Base-by-base conservation (phyloP, 2,329 filamentous ascomycete species). In the Calcarisporium arbuscula region DNA sequence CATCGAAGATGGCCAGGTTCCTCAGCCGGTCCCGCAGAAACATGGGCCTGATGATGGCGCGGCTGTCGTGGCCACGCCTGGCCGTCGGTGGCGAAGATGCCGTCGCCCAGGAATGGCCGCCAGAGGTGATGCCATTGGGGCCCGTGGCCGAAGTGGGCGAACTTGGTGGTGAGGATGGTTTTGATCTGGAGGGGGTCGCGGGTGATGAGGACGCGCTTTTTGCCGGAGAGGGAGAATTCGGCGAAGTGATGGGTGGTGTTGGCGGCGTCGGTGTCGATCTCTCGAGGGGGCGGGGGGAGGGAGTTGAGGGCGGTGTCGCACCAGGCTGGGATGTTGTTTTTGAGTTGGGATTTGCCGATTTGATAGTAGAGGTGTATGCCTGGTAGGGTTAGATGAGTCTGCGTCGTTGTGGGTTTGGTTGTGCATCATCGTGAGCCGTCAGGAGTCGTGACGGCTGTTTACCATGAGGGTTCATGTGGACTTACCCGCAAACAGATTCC, bases 181-280 rank as follows among this genome's bases (percentile, higher is more conserved):
- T 78, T 75, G 38, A 80, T 52, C 36, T 80, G 77, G 36, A 70
- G 67, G 1, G 71, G 69, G 22, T 80, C 73, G 17, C 57, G 51
- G 0, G 72, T 77, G 30, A 66, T 50, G 36, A 75, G 50, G 38
- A 67, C 25, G 19, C 44, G 34, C 22, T 49, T 42, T 19, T 36
- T 38, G 10, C 43, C 43, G 8, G 43, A 46, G 23, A 47, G 22
- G 19, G 44, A 46, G 19, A 48, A 47, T 11, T 48, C 46, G 10
- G 42, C 46, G 32, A 40, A 46, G 9, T 41, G 35, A 10, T 26
- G 32, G 9, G 20, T 22, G n/a, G 30, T 35, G n/a, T n/a, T n/a
- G n/a, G n/a, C n/a, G n/a, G n/a, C n/a, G n/a, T n/a, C n/a, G n/a
- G n/a, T n/a, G n/a, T n/a, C n/a, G n/a, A n/a, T n/a, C n/a, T n/a